Evolutionary conservation across 345 rosid species (phyloP).

Genomic region (Acer yangbiense): DNA sequence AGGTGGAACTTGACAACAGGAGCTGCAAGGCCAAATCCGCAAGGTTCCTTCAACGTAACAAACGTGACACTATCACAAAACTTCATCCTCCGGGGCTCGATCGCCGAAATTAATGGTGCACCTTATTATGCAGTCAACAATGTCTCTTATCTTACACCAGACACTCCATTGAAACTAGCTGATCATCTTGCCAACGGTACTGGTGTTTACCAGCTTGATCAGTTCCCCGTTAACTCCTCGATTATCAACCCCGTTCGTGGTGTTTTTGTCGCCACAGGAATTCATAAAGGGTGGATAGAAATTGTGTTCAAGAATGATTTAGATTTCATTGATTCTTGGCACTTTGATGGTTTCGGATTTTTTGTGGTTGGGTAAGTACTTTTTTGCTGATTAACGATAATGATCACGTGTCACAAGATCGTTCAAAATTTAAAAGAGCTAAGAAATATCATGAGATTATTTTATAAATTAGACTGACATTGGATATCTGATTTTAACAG

Average conservation of each 20-base stretch:
- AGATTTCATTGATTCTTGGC: constrained; percentile 50
- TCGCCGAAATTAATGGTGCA: constrained; percentile 11
- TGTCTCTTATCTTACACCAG: constrained; percentile 43
- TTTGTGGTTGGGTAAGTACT: constrained; percentile 49
- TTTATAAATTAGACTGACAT: not conserved
- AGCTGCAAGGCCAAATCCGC: constrained; percentile 68
- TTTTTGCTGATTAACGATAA: not conserved
- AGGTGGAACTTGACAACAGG: constrained; percentile 60
- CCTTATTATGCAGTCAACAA: constrained; percentile 48
- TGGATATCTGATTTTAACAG: constrained; percentile 19
- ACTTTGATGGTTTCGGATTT: constrained; percentile 61
- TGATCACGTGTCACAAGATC: no score
- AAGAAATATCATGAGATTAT: no score
- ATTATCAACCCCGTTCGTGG: constrained; percentile 24
- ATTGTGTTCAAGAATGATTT: constrained; percentile 46
- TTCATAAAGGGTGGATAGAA: constrained; percentile 51
- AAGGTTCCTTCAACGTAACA: constrained; percentile 51
- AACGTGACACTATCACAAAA: constrained; percentile 45
- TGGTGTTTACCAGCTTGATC: constrained; percentile 37
- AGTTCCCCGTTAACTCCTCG: constrained; percentile 32
- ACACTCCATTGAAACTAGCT: constrained; percentile 59
- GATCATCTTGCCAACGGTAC: constrained; percentile 40
- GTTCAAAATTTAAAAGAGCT: no score
- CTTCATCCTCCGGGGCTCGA: constrained; percentile 31
- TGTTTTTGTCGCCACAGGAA: constrained; percentile 46